Evolutionary conservation across 768 basidiomycete species (phyloP), one percentile per base, ranked within the genome.

Genomic region (Boletus pseudo-olivaceus): DNA sequence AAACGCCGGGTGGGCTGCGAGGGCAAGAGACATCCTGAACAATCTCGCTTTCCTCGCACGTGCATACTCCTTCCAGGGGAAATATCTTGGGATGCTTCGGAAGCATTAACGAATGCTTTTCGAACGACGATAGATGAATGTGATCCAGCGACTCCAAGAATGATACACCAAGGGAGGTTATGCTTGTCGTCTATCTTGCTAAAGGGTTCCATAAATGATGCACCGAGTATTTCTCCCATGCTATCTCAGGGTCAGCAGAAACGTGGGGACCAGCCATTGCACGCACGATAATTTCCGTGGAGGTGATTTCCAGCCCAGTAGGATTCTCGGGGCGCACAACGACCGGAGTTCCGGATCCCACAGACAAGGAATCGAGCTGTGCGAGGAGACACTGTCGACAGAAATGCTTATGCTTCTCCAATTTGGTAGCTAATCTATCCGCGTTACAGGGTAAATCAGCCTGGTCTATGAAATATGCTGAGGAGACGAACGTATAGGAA

Each of bases 21-120:
- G 9, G 23, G 32, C 35, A 14, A 39, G 11, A 41, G 5, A 29
- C 66, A 26, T n/a, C 15, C 15, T 34, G 15, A 26, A 7, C 23
- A 23, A 26, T 11, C 10, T 69, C 26, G 68, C 74, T 39, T 66
- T 78, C 78, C 78, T 74, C 14, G 75, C 63, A 39, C 67, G 53
- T 62, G 49, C 66, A 69, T 52, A 73, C 65, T 58, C 67, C 40
- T 66, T 66, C 49, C 67, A 63, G 2, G 66, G 67, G 41, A 42
- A 43, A 45, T 70, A 72, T 23, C 67, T 64, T 8, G 68, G 59
- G 33, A 62, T 56, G 9, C 72, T 66, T 51, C 30, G 17, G 17
- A 27, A 41, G 4, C 19, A 12, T 49, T n/a, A 20, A 15, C 7
- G n/a, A 19, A 19, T n/a, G 6, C 15, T 29, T 38, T 47, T 41